Base-by-base conservation (phyloP, 2,329 filamentous ascomycete genomes). In the Penicillium sp. region DNA sequence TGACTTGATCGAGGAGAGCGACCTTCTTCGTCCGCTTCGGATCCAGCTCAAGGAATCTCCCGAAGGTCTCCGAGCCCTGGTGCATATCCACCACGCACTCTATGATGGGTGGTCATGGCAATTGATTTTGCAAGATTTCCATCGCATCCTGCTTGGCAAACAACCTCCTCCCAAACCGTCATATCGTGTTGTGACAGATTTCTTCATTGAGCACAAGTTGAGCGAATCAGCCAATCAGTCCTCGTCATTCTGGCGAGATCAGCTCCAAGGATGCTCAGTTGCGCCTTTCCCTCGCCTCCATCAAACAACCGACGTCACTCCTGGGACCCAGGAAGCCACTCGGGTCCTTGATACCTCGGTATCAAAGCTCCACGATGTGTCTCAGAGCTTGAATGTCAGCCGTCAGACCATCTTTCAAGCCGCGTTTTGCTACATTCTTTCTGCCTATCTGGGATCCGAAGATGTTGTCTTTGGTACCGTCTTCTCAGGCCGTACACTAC, bases 61-160 rank as follows among this genome's bases (percentile, higher is more conserved):
- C 12, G 33, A 55, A 3, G 39, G 46, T 32, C 37, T 56, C 2
- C 52, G 56, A 20, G 42, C 61, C 1, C 52, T 76, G 8, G 36
- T 85, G 30, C 71, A 82, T 9, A 68, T 93, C 0, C 88, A 94
- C 56, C 89, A 95, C 62, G 80, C 85, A 0, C 60, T 93, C 1
- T 95, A 94, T 55, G 89, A 95, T 60, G 89, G 88, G n/a, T 95
- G 89, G 89, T 89, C 87, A 0, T 74, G 88, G 55, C 84, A 95
- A 35, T 68, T 90, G 18, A 62, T 93, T 0, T 56, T 85, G 10
- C 66, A 73, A 16, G 86, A 95, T 57, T 65, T 94, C 3, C 69
- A 74, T 3, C 54, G 52, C 0, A 48, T 83, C 1, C 52, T 84
- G 55, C 41, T 48, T 12, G 59, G 57, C 6, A 37, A 53, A 2